Conservation (phyloP, 495 filamentous ascomycete species). For the Neurospora sp. region DNA sequence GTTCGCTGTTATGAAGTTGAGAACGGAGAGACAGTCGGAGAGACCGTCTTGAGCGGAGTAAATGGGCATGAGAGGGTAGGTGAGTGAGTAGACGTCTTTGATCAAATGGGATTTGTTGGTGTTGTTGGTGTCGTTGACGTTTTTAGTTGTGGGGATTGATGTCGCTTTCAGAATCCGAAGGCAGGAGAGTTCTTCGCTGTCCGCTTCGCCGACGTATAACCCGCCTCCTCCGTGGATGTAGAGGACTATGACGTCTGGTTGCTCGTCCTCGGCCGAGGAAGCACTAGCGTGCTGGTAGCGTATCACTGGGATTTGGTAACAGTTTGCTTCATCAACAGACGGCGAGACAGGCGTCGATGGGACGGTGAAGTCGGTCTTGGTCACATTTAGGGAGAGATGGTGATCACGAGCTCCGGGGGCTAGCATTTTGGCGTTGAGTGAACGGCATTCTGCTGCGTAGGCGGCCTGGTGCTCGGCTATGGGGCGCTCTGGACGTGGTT, state of each 20-base stretch:
- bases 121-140: neutral
- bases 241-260: conserved; percentile 3
- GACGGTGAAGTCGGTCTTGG: neutral
- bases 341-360: neutral
- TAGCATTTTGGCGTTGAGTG: conserved; percentile 1
- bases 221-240: conserved; percentile 28
- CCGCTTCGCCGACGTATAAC: conserved; percentile 19
- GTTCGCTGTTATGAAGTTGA: neutral
- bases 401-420: conserved; percentile 2
- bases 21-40: conserved; percentile 14
- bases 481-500: neutral
- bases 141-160: neutral
- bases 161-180: conserved; percentile 14
- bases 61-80: conserved; percentile 19
- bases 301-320: neutral
- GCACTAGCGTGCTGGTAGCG: neutral
- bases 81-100: conserved; percentile 15
- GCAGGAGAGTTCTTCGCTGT: conserved; percentile 24
- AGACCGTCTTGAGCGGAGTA: conserved; percentile 15
- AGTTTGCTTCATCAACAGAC: neutral
- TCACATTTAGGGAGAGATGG: conserved; percentile 1
- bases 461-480: conserved; percentile 1
- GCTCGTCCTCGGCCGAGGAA: neutral
- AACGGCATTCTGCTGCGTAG: conserved; percentile 7
- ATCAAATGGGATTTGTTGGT: neutral